Percentiles rank a stretch among this genome's conserved stretches.
phyloP scores from a whole-genome alignment of 2,329 filamentous ascomycete genomes.

The Colletotrichum australisinense region DNA sequence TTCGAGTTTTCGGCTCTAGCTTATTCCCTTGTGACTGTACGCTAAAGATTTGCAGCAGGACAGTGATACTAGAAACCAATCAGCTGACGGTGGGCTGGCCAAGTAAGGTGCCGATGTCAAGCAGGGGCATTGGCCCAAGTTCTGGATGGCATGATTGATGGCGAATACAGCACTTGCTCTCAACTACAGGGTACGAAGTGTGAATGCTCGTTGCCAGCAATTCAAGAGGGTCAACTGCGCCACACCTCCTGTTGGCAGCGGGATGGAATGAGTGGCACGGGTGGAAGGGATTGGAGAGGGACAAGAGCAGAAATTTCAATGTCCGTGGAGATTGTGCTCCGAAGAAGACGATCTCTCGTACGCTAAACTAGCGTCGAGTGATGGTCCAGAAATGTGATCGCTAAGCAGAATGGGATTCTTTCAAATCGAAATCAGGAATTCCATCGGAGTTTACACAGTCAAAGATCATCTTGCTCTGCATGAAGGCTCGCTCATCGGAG shows the following conservation, averaged over 20 bases:
- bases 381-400: neutral
- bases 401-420: neutral
- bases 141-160: too few relatives aligned
- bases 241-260: neutral
- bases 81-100: neutral
- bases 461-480: neutral
- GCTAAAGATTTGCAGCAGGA: neutral
- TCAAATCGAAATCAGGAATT: neutral
- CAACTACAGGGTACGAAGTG: neutral
- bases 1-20: neutral
- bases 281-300: neutral
- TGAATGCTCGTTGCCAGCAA: neutral
- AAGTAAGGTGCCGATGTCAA: neutral
- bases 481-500: neutral
- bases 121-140: too few relatives aligned
- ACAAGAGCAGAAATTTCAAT: neutral
- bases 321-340: neutral
- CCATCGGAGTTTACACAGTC: neutral
- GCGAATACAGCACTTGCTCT: too few relatives aligned
- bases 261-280: neutral
- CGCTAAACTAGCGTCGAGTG: neutral
- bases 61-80: neutral
- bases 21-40: neutral
- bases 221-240: neutral
- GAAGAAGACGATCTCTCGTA: neutral